A percentile compares a stretch with the other conserved stretches of the same genome.
Evolutionary conservation across 2,329 filamentous ascomycete species (phyloP).

Genomic region (Aspergillus candidus): DNA sequence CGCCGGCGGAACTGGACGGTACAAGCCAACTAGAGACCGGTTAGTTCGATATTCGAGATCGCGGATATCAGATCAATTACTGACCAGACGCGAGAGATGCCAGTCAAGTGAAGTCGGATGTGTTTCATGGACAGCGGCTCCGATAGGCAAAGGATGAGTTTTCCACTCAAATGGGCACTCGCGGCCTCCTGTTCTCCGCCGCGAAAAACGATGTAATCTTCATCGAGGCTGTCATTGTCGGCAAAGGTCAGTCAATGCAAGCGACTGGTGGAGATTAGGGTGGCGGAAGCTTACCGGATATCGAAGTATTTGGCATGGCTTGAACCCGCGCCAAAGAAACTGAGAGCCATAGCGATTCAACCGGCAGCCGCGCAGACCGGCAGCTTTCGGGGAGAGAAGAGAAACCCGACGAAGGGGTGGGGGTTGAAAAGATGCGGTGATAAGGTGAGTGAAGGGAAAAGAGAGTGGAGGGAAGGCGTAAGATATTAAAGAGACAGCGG

Average conservation of each 20-base stretch:
- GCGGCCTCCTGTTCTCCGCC: conserved; percentile 69
- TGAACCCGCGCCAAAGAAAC: conserved; percentile 38
- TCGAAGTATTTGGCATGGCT: conserved; percentile 46
- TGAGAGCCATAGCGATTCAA: conserved; percentile 37
- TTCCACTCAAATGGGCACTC: conserved; percentile 67
- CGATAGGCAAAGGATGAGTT: conserved; percentile 66
- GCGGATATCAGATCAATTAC: conserved; percentile 25
- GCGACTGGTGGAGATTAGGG: conserved; percentile 7
- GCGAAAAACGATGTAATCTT: conserved; percentile 72
- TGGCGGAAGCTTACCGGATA: conserved; percentile 35
- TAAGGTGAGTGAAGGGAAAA: not conserved
- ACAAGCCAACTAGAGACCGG: conserved; percentile 27
- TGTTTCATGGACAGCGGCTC: conserved; percentile 65
- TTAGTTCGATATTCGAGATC: not conserved
- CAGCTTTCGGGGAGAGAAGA: conserved; percentile 11
- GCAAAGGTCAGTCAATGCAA: conserved; percentile 15
- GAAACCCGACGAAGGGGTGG: conserved; percentile 1
- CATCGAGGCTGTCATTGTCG: conserved; percentile 55
- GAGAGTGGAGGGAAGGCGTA: not conserved
- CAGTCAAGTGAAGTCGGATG: conserved; percentile 64
- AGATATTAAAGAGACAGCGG: not conserved
- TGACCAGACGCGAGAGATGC: conserved; percentile 63
- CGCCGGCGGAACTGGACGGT: conserved; percentile 31
- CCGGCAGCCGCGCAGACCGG: conserved; percentile 15
- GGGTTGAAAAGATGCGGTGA: not conserved